Conservation (phyloP, 495 filamentous ascomycete species). For the Hypoxylon subgilvum region DNA sequence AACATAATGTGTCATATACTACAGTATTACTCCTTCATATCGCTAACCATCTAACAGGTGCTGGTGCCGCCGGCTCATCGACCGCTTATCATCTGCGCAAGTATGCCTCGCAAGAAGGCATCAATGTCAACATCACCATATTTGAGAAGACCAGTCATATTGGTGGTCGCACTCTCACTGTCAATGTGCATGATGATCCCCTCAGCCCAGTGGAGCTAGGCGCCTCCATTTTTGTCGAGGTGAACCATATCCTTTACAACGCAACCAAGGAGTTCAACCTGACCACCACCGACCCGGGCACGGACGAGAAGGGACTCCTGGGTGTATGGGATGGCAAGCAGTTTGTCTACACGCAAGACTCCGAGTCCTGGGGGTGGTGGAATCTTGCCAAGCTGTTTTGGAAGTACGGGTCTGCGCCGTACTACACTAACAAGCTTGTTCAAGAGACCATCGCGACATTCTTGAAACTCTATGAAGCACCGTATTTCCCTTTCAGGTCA, state of each 20-base stretch:
- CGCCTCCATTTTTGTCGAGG: conserved; percentile 87
- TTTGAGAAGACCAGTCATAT: conserved; percentile 82
- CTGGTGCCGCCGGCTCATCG: conserved; percentile 87
- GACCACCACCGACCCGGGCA: conserved; percentile 39
- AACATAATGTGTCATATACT: background rate
- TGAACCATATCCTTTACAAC: conserved; percentile 81
- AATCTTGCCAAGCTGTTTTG: conserved; percentile 77
- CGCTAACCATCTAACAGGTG: conserved; percentile 63
- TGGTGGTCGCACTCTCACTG: conserved; percentile 88
- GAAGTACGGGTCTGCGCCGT: conserved; percentile 82
- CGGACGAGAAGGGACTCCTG: conserved; percentile 55
- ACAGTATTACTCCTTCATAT: conserved; percentile 12
- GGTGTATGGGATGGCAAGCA: conserved; percentile 83
- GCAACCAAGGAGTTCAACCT: conserved; percentile 78
- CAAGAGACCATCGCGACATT: conserved; percentile 74
- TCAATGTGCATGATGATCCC: conserved; percentile 76
- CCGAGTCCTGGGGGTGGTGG: conserved; percentile 71
- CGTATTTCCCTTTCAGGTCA: conserved; percentile 81
- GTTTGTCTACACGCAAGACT: conserved; percentile 72
- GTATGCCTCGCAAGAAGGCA: conserved; percentile 62
- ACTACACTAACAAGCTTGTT: conserved; percentile 75
- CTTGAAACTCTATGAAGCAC: conserved; percentile 78
- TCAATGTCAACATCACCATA: conserved; percentile 76
- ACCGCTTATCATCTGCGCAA: conserved; percentile 81
- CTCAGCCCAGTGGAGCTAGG: conserved; percentile 81